Evolutionary conservation across 1,284 basidiomycete species (phyloP), one percentile per base, ranked within the genome.

Genomic region (Malassezia pachydermatis): DNA sequence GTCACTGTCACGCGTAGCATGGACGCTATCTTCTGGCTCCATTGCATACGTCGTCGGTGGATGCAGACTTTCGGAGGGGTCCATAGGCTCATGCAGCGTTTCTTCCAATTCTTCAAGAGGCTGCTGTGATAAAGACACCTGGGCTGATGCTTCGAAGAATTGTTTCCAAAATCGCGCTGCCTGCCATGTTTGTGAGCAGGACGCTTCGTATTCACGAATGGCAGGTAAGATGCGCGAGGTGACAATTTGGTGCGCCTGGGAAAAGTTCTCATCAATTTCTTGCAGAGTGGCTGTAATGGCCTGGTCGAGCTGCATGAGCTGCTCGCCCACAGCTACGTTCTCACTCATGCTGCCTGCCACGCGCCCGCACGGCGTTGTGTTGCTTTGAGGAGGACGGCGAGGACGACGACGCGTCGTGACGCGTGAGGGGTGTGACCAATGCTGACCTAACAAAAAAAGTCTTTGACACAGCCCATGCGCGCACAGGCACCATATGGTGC

Each of bases 151-250:
- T 66, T 90, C 87, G 70, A 87, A 95, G 76, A 95, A 95, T 1
- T 84, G 83, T n/a, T 83, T 82, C 89, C 89, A 95, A 72, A 94
- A 94, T 84, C 83, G 84, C 5, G 88, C 86, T 23, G 86, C 84
- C 58, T 90, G 86, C 61, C 86, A 77, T 16, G 88, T 86, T 5
- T 87, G 84, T 61, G 88, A 83, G 20, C 85, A 86, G 17, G 81
- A 84, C 14, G 86, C 80, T 0, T 86, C 82, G 73, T 87, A 94
- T 38, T 83, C 78, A 71, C 88, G 90, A 57, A 95, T 81, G 13
- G 87, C 82, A 6, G 89, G 89, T 37, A 95, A 73, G 28, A 95
- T 76, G 61, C 79, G 81, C 41, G 78, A 82, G 5, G 86, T 83
- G 65, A 94, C 78, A n/a, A 87, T 75, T 67, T 88, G 80, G 65